Base-by-base conservation (phyloP, 352 stramenopile genomes). In the Aphanomyces astaci region DNA sequence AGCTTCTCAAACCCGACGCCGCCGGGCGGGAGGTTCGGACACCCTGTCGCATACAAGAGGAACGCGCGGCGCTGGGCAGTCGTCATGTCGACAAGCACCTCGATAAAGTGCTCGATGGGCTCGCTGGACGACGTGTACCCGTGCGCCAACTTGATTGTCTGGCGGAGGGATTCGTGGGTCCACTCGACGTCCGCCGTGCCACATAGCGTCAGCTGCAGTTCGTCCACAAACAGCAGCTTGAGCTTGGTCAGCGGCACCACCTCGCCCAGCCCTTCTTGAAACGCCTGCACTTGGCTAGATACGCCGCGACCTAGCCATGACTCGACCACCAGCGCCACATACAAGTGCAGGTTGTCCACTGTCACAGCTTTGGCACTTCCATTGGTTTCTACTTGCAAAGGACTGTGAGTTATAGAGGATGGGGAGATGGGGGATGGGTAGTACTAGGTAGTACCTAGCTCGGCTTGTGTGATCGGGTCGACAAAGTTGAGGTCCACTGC, bases 31-130 rank as follows among this genome's bases (percentile, higher is more conserved):
- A 94, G 62, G 63, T 94, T 92, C 10, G 86, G 86, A 63, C 86
- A 94, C 2, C 86, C 86, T 0, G 86, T 94, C 1, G 84, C 84
- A 66, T 93, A 93, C 25, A 94, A 49, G 53, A 94, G 63, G 62
- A 94, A 93, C 22, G 77, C 74, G 49, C 86, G 83, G 4, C 86
- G 84, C 57, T 92, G 71, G 0, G 55, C 22, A 4, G 77, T 68
- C 31, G 73, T 66, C 84, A 94, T 92, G 46, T 79, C 75, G n/a
- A 85, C 82, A 19, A 94, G 59, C 3, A 84, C 78, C 55, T 89
- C 71, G 45, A 89, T 76, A 45, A 94, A 89, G 60, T 74, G 88
- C 59, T 86, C 71, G 39, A 94, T 78, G 0, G 84, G 80, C 25
- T 72, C 62, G 32, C 81, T 91, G 28, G 88, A 76, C n/a, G 84